phyloP scores from a whole-genome alignment of 1,284 basidiomycete genomes.

The Melampsora americana region DNA sequence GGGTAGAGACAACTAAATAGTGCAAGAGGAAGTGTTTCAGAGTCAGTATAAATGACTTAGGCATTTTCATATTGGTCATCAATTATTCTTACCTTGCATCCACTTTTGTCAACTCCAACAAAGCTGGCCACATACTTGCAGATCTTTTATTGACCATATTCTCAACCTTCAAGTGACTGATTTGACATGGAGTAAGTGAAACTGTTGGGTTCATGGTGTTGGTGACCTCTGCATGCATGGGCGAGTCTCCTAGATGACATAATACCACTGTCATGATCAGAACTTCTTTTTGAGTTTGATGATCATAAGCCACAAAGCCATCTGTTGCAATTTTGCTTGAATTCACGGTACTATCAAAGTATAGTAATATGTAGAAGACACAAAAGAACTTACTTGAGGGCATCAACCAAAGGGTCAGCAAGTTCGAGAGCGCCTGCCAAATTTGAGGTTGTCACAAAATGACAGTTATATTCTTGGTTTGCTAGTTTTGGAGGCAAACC shows the following conservation, averaged over 20 bases:
- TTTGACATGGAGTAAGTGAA: too few relatives aligned
- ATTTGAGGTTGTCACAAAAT: constrained; percentile 9
- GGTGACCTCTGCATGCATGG: too few relatives aligned
- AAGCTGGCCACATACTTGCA: neutral
- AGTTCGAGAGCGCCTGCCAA: neutral
- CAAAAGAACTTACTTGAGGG: neutral
- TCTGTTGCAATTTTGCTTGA: neutral
- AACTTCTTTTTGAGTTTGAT: too few relatives aligned
- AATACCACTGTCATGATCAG: too few relatives aligned
- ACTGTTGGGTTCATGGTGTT: too few relatives aligned
- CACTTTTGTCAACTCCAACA: neutral
- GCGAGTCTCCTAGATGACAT: too few relatives aligned
- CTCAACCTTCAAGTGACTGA: too few relatives aligned
- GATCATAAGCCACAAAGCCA: too few relatives aligned
- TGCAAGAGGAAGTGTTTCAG: neutral
- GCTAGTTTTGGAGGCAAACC: constrained; percentile 3
- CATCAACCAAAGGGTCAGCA: neutral
- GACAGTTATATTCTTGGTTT: neutral
- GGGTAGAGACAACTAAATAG: neutral
- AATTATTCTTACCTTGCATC: neutral
- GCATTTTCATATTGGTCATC: neutral
- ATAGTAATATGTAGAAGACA: neutral
- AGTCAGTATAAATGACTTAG: neutral
- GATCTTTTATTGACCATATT: neutral
- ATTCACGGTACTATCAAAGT: neutral